Evolutionary conservation across 495 filamentous ascomycete species (phyloP).

Genomic region (Aspergillus haitiensis): DNA sequence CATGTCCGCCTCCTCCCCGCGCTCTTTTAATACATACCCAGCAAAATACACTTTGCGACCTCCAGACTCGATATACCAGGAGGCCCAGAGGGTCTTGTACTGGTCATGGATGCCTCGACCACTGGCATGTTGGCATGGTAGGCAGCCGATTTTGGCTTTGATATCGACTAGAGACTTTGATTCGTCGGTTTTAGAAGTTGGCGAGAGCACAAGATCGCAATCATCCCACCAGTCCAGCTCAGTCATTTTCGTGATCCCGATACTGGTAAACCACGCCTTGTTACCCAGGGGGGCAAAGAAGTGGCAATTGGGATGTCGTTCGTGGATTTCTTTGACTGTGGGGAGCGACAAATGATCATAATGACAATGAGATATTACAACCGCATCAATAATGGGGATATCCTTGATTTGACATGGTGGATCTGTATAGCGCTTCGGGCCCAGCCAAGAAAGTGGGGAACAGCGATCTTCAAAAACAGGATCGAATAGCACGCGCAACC

Average conservation of each 20-base stretch:
- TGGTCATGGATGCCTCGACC: constrained; percentile 69
- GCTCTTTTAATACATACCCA: constrained; percentile 33
- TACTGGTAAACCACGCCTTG: constrained; percentile 75
- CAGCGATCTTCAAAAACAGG: constrained; percentile 92
- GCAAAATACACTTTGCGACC: constrained; percentile 48
- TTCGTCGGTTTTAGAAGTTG: constrained; percentile 26
- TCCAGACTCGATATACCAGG: constrained; percentile 78
- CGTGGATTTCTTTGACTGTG: constrained; percentile 67
- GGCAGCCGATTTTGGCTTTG: constrained; percentile 71
- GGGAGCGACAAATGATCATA: constrained; percentile 89
- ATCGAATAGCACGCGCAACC: constrained; percentile 89
- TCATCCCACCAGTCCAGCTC: constrained; percentile 98
- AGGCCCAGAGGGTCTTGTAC: constrained; percentile 78
- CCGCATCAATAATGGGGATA: constrained; percentile 80
- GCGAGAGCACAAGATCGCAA: constrained; percentile 64
- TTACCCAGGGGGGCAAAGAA: constrained; percentile 91
- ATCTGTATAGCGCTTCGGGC: constrained; percentile 80
- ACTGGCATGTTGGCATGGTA: constrained; percentile 84
- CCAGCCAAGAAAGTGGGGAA: constrained; percentile 67
- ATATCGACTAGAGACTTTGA: constrained; percentile 49
- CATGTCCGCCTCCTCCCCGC: too few relatives aligned
- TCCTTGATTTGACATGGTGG: constrained; percentile 76
- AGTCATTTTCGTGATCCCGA: constrained; percentile 70
- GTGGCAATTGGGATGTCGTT: constrained; percentile 73
- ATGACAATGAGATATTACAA: constrained; percentile 90